Base-by-base conservation (phyloP, 1,284 basidiomycete genomes). In the Trichosporon coremiiforme region DNA sequence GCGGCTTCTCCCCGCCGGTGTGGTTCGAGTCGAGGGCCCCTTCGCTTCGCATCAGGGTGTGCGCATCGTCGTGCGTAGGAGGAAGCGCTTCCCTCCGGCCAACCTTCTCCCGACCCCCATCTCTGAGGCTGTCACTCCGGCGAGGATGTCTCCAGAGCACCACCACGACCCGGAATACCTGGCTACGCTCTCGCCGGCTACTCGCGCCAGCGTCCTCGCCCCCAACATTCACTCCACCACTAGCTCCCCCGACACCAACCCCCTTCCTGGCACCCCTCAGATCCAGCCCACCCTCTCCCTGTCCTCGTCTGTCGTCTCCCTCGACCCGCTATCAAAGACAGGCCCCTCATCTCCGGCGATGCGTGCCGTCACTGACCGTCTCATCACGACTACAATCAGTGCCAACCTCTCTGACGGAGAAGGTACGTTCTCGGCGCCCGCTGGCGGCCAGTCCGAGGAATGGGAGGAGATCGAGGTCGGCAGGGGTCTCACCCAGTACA, bases 1-100 rank as follows among this genome's bases (percentile, higher is more conserved):
- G 0, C 87, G 96, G 15, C 85, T 99, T 1, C 87, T 99, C 8
- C 90, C 96, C 0, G 95, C 90, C 1, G 97, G 97, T 12, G 95
- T 99, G 0, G 79, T 94, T 5, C 91, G 89, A 2, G 90, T 98
- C 41, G 88, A 90, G 53, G 96, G 96, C 10, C 89, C 88, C 0
- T 99, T 98, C 82, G 96, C 96, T 0, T 90, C 92, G 1, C 94
- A 95, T 33, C 95, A 98, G 83, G 96, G 95, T 0, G 95, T 99
- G 25, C 87, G 90, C 17, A 90, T 99, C 64, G 86, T 92, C 50
- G 89, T 97, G 4, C 85, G 88, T 9, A 81, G 85, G 29, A 72
- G 75, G 45, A 57, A 50, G 41, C 63, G 57, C 55, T 73, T 55
- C 76, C 74, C 66, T 76, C 81, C 64, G 66, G 70, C 50, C 77